phyloP scores from a whole-genome alignment of 305 asterid species.

The Fraxinus paxiana region DNA sequence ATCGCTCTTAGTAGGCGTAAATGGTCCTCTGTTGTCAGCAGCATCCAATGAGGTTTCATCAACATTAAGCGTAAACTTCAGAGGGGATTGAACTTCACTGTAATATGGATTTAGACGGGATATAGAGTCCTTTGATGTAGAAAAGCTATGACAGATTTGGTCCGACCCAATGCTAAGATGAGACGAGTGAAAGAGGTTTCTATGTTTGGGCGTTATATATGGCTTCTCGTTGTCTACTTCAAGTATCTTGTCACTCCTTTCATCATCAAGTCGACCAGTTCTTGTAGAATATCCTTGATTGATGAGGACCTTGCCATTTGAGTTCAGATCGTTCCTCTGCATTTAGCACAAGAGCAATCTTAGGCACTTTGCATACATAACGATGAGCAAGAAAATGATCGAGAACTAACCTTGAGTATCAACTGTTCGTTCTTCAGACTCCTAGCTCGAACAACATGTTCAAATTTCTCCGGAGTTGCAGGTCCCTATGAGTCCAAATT shows the following conservation, averaged over 20 bases:
- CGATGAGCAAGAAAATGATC: not conserved
- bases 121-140: conserved; percentile 56
- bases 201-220: conserved; percentile 25
- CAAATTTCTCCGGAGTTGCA: conserved; percentile 71
- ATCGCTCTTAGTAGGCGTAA: conserved; percentile 74
- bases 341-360: not conserved
- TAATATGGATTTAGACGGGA: conserved; percentile 49
- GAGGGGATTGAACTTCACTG: conserved; percentile 56
- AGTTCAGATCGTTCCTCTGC: conserved; percentile 55
- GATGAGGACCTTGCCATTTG: conserved; percentile 23
- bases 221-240: conserved; percentile 51
- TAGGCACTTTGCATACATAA: not conserved
- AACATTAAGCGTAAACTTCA: conserved; percentile 30
- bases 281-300: conserved; percentile 28
- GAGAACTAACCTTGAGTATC: conserved; percentile 43
- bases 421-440: conserved; percentile 49
- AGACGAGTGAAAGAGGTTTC: conserved; percentile 53
- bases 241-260: conserved; percentile 46
- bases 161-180: conserved; percentile 55
- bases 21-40: conserved; percentile 45
- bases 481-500: conserved; percentile 51
- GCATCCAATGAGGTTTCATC: conserved; percentile 50
- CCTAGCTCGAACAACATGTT: conserved; percentile 33
- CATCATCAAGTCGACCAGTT: conserved; percentile 30
- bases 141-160: conserved; percentile 51